These are phyloP conservation scores for Dryas integrifolia DNA, from an alignment of 331 rosid genomes.

Conservation along the genomic window DNA sequence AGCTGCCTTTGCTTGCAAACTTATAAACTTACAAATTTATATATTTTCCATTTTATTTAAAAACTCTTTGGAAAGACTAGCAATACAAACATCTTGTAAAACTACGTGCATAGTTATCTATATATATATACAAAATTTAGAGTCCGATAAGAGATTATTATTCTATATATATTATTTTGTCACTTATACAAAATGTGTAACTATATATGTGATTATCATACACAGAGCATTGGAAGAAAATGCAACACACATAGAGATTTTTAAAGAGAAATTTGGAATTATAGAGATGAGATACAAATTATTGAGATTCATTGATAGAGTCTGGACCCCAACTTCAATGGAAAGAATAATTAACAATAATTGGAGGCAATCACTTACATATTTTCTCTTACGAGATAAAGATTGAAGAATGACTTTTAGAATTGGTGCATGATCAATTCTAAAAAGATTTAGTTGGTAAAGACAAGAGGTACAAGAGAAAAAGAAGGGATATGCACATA, in stretches of 20 bases:
- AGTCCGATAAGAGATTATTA: too few species aligned
- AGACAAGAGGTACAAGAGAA: slow-evolving; percentile 33
- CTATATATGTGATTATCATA: too few species aligned
- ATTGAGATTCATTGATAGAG: slow-evolving; percentile 45
- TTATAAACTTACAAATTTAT: background rate
- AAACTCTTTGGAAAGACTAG: too few species aligned
- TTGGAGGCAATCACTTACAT: background rate
- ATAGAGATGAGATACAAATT: slow-evolving; percentile 26
- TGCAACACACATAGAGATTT: too few species aligned
- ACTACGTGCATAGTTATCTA: too few species aligned
- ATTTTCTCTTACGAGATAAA: slow-evolving; percentile 8
- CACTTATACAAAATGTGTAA: too few species aligned
- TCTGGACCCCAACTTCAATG: slow-evolving; percentile 25
- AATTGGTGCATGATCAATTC: background rate
- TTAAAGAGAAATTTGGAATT: slow-evolving; percentile 2
- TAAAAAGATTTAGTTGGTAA: slow-evolving; percentile 38
- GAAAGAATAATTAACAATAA: slow-evolving; percentile 49
- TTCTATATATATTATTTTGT: too few species aligned
- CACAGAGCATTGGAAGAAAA: too few species aligned
- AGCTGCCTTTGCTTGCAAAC: slow-evolving; percentile 36
- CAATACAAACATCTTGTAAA: too few species aligned
- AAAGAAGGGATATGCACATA: slow-evolving; percentile 45
- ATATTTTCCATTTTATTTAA: too few species aligned
- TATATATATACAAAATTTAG: too few species aligned
- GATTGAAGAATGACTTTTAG: slow-evolving; percentile 23